Evolutionary conservation across 2,329 filamentous ascomycete genomes (phyloP).

Genomic region (Aspergillus sojae): DNA sequence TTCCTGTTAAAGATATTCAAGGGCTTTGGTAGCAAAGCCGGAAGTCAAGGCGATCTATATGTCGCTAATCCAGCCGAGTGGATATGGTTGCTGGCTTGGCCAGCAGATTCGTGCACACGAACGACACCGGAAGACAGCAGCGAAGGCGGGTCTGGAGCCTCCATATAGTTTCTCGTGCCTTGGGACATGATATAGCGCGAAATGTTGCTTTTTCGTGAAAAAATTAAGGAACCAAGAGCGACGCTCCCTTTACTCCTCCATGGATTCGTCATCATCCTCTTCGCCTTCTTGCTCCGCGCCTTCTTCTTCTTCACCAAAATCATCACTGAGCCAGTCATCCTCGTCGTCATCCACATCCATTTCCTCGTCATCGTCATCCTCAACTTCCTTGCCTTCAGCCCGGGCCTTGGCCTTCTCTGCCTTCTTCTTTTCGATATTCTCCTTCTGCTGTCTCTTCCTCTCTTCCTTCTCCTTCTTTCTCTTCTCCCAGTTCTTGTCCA

Average conservation of each 20-base stretch:
- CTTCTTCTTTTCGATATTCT: slow-evolving; percentile 86
- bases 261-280: slow-evolving; percentile 37
- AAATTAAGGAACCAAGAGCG: not conserved
- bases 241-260: slow-evolving; percentile 41
- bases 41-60: not conserved
- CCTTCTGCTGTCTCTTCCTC: slow-evolving; percentile 78
- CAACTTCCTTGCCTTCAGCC: slow-evolving; percentile 43
- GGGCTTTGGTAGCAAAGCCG: not conserved
- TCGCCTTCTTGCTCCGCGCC: slow-evolving; percentile 41
- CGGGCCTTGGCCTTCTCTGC: slow-evolving; percentile 60
- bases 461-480: slow-evolving; percentile 78
- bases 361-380: slow-evolving; percentile 52
- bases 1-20: not conserved
- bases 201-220: not conserved
- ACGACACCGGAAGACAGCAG: not conserved
- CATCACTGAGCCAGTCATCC: slow-evolving; percentile 57
- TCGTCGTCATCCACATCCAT: slow-evolving; percentile 58
- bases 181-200: not conserved
- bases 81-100: not conserved
- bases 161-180: not conserved
- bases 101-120: not conserved
- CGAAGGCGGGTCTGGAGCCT: not conserved
- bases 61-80: not conserved
- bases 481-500: slow-evolving; percentile 83
- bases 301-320: slow-evolving; percentile 51